A percentile compares a stretch with the other conserved stretches of the same genome.
phyloP scores from a whole-genome alignment of 805 yeast genomes.

The Dipodascus albidus region DNA sequence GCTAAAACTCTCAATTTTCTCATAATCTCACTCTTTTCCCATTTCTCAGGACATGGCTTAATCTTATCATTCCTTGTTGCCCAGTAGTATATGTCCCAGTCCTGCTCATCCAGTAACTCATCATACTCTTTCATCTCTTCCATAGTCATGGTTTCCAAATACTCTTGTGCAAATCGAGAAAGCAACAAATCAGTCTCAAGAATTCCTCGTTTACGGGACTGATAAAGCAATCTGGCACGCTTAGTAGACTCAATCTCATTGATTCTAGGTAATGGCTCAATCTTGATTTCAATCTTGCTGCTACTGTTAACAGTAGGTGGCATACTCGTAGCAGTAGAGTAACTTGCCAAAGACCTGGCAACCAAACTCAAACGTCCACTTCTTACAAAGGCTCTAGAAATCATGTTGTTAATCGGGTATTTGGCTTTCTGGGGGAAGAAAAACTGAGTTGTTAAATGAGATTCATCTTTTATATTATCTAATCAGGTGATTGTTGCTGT shows the following conservation, averaged over 20 bases:
- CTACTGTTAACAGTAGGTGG: neutral
- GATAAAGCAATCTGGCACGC: constrained; percentile 83
- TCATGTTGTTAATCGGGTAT: neutral
- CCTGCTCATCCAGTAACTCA: constrained; percentile 74
- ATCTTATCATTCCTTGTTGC: constrained; percentile 69
- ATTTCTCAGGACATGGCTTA: constrained; percentile 79
- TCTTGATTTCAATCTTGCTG: constrained; percentile 45
- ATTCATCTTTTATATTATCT: no score
- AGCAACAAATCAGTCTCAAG: constrained; percentile 83
- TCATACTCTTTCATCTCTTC: constrained; percentile 81
- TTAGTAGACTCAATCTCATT: constrained; percentile 65
- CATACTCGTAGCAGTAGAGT: neutral
- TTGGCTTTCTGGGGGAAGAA: neutral
- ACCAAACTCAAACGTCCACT: neutral
- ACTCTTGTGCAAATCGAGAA: constrained; percentile 72
- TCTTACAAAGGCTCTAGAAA: neutral
- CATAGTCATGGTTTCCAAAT: constrained; percentile 44
- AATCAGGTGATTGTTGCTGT: neutral
- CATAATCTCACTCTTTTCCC: constrained; percentile 62
- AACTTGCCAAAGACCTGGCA: neutral
- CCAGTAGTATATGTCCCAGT: constrained; percentile 99
- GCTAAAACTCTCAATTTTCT: constrained; percentile 58
- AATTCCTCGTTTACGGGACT: constrained; percentile 89
- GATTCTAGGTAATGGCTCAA: constrained; percentile 67
- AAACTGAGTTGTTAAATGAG: neutral